These are phyloP conservation scores for Malus domestica DNA, from an alignment of 306 rosid genomes.

Conservation along the genomic window ASM211411v1 NC_041805.1:29232001-29232500, in stretches of 20 bases:
- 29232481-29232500: no score
- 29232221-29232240: conserved; percentile 42
- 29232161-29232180: conserved; percentile 5
- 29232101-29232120: not conserved
- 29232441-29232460: no score
- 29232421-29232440: no score
- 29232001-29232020: not conserved
- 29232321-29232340: not conserved
- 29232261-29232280: not conserved
- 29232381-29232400: rapidly evolving
- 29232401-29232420: no score
- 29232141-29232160: not conserved
- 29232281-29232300: not conserved
- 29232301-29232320: not conserved
- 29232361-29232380: no score
- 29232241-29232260: conserved; percentile 33
- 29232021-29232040: no score
- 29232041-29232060: no score
- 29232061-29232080: not conserved
- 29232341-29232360: no score
- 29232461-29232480: no score
- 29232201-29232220: conserved; percentile 59
- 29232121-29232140: not conserved
- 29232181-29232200: conserved; percentile 64
- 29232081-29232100: not conserved